phyloP scores from a whole-genome alignment of 805 yeast genomes.

The Kodamaea neixiangensis region DNA sequence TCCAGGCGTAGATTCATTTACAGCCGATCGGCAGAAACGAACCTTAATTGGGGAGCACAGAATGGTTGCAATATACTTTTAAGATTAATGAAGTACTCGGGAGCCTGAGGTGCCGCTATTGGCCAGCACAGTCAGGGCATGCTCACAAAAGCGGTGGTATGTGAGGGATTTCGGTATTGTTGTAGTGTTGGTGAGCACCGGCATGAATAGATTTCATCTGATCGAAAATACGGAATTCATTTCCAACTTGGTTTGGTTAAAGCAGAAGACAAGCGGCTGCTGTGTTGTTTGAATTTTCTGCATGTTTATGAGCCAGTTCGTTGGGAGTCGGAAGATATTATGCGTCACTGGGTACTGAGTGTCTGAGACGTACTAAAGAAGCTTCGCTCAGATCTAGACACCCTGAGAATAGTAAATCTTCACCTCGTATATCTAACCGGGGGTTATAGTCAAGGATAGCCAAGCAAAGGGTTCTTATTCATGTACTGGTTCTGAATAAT shows the following conservation, averaged over 20 bases:
- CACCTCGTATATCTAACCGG: background rate
- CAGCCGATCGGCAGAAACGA: background rate
- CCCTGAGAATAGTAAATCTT: background rate
- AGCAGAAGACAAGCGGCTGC: background rate
- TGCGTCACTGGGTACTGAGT: no score
- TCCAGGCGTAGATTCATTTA: background rate
- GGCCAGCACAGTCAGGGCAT: background rate
- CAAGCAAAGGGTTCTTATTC: background rate
- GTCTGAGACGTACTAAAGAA: no score
- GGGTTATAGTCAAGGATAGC: background rate
- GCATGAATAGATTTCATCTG: background rate
- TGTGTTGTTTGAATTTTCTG: no score
- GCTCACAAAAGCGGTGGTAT: background rate
- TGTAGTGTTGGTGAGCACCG: background rate
- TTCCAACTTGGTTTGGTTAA: background rate
- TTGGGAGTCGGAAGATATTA: no score
- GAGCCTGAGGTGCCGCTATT: background rate
- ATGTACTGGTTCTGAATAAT: background rate
- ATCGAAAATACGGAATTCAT: background rate
- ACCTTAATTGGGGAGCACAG: background rate
- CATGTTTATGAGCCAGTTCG: no score
- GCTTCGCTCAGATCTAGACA: background rate
- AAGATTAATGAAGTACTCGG: background rate
- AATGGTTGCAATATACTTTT: background rate
- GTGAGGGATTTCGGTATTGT: background rate